Evolutionary conservation across 768 basidiomycete species (phyloP).

Genomic region (Tricholoma hemisulphureum): DNA sequence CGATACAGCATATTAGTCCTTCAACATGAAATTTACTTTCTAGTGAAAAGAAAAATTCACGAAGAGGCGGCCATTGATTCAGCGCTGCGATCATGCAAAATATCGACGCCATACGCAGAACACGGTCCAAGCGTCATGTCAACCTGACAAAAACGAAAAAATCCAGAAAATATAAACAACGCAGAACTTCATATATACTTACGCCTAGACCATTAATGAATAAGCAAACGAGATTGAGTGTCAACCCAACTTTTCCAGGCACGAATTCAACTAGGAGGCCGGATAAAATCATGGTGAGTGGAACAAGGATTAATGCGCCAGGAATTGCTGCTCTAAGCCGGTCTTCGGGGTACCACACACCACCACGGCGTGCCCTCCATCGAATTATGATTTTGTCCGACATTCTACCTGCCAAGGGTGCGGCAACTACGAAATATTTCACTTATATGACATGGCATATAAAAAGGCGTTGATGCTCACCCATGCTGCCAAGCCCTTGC

Average conservation of each 20-base stretch:
- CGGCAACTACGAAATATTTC: constrained; percentile 45
- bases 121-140: constrained; percentile 55
- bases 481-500: constrained; percentile 55
- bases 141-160: constrained; percentile 35
- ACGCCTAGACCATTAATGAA: constrained; percentile 69
- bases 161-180: neutral
- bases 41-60: constrained; percentile 37
- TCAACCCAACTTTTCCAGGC: constrained; percentile 47
- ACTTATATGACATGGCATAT: neutral
- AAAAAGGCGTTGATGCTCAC: constrained; percentile 34
- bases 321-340: constrained; percentile 53
- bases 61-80: constrained; percentile 57
- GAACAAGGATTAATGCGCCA: constrained; percentile 49
- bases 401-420: constrained; percentile 54
- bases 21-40: neutral
- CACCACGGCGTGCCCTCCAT: constrained; percentile 49
- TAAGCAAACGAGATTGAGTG: constrained; percentile 50
- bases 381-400: constrained; percentile 53
- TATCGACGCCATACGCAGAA: constrained; percentile 58
- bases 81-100: constrained; percentile 59
- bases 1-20: neutral
- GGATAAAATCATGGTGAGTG: constrained; percentile 46
- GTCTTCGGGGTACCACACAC: constrained; percentile 68
- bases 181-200: constrained; percentile 18
- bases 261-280: constrained; percentile 56